Evolutionary conservation across 306 rosid species (phyloP).

Genomic region (Vicia sativa): DNA sequence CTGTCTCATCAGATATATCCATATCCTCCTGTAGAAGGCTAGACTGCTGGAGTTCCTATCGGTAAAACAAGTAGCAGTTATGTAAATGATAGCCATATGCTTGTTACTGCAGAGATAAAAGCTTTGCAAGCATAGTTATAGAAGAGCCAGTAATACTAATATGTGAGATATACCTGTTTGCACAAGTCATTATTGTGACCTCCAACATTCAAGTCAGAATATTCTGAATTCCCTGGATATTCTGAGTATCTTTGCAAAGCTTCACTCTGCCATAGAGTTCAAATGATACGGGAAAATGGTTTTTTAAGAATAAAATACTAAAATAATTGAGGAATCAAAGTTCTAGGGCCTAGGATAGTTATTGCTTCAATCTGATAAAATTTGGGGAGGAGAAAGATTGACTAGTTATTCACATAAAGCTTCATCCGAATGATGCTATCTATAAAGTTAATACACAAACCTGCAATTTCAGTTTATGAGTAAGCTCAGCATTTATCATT

Average conservation of each 20-base stretch:
- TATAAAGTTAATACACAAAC: constrained; percentile 37
- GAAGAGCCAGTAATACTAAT: constrained; percentile 9
- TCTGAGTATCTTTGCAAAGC: constrained; percentile 44
- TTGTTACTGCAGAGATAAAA: constrained; percentile 6
- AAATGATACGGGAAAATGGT: constrained; percentile 8
- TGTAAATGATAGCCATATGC: constrained; percentile 7
- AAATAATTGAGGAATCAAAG: constrained; percentile 29
- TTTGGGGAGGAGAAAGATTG: constrained; percentile 21
- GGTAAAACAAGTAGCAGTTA: constrained; percentile 11
- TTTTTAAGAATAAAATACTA: neutral
- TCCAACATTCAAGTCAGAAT: constrained; percentile 35
- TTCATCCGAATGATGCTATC: constrained; percentile 15
- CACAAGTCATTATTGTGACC: constrained; percentile 63
- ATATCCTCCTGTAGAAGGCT: constrained; percentile 67
- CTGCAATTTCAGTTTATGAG: constrained; percentile 60
- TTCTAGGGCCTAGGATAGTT: neutral
- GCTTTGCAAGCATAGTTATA: neutral
- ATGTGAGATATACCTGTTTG: constrained; percentile 54
- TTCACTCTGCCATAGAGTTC: constrained; percentile 52
- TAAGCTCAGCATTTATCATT: constrained; percentile 65
- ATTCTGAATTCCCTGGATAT: constrained; percentile 38
- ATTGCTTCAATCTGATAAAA: constrained; percentile 11
- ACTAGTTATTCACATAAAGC: neutral
- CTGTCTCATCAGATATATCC: constrained; percentile 64
- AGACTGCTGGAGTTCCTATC: constrained; percentile 66